phyloP scores from a whole-genome alignment of 805 yeast species.

The Starmerella floricola region DNA sequence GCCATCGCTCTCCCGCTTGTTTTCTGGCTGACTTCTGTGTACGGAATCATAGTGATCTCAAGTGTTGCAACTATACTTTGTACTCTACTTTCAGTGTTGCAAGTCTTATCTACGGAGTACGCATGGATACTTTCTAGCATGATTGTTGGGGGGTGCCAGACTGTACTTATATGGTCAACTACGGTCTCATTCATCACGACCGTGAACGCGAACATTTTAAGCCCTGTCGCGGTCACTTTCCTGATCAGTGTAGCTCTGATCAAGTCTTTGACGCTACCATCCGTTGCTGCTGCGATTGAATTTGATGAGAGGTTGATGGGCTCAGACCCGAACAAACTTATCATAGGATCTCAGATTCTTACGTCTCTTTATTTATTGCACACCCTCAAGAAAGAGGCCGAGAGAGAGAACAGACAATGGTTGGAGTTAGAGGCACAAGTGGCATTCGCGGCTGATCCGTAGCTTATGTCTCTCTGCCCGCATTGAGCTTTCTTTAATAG shows the following conservation, averaged over 20 bases:
- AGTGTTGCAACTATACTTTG: neutral
- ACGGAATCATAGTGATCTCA: neutral
- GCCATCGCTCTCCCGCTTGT: neutral
- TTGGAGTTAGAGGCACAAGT: conserved; percentile 13
- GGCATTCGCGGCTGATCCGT: conserved; percentile 4
- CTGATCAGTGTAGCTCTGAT: conserved; percentile 1
- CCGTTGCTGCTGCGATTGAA: conserved; percentile 4
- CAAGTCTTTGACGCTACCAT: conserved; percentile 8
- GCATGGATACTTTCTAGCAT: conserved; percentile 1
- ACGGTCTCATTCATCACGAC: neutral
- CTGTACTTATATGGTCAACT: neutral
- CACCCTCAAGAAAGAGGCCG: conserved; percentile 1
- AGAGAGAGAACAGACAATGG: conserved; percentile 3
- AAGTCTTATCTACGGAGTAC: neutral
- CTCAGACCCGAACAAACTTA: neutral
- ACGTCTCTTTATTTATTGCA: neutral
- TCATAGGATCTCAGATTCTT: conserved; percentile 4
- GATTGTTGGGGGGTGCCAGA: neutral
- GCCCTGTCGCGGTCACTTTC: neutral
- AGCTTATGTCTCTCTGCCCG: conserved; percentile 16
- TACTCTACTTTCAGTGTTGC: neutral
- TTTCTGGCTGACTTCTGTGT: neutral
- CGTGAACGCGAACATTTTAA: neutral
- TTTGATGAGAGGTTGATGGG: conserved; percentile 1
- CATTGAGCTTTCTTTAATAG: too few relatives aligned